A percentile compares a stretch with the other conserved stretches of the same genome.
These are phyloP conservation scores for Tulasnella calospora DNA, from an alignment of 768 basidiomycete genomes.

Conservation along the genomic window DNA sequence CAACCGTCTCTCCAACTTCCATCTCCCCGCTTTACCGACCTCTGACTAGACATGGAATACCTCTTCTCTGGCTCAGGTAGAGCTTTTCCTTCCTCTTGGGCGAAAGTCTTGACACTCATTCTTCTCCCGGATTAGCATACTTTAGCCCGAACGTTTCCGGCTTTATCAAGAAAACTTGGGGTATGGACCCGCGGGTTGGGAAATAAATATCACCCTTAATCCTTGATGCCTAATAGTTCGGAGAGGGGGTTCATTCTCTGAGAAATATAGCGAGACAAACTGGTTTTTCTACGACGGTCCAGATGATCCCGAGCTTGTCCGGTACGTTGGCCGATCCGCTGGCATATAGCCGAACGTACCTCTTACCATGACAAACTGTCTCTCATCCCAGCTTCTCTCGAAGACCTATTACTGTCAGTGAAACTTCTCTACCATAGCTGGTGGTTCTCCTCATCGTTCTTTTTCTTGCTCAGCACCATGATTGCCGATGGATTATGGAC, in stretches of 20 bases:
- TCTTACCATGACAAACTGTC: too few species aligned
- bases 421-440: neutral
- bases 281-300: slow-evolving; percentile 20
- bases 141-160: slow-evolving; percentile 16
- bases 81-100: neutral
- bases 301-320: neutral
- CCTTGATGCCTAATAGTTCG: neutral
- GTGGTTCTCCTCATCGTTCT: neutral
- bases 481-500: slow-evolving; percentile 17
- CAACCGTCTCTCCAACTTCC: neutral
- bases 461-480: neutral
- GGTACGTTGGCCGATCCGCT: neutral
- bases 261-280: slow-evolving; percentile 4
- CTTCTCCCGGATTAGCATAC: neutral
- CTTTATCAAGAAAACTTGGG: slow-evolving; percentile 10
- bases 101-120: neutral
- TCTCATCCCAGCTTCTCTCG: neutral
- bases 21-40: neutral
- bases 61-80: neutral
- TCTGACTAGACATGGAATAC: neutral
- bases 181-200: neutral
- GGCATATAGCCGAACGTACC: too few species aligned
- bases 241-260: slow-evolving; percentile 4
- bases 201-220: neutral
- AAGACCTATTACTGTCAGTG: neutral